Base-by-base conservation (phyloP, 352 stramenopile genomes). In the Globisporangium canariense region DNA sequence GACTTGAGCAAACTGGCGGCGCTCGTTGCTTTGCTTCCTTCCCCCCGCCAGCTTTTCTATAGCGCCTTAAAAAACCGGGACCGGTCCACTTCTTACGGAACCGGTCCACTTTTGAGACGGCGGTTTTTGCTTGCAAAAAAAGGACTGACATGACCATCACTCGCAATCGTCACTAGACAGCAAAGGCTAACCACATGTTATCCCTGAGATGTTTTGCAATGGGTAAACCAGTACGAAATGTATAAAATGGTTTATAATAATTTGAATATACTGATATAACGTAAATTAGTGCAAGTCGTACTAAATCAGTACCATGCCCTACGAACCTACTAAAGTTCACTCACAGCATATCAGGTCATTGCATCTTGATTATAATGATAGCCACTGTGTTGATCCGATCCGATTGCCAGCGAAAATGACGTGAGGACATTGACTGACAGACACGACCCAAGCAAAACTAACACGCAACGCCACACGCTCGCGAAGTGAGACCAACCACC, bases 1-100 rank as follows among this genome's bases (percentile, higher is more conserved):
- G 60, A 61, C 41, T 68, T 57, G 62, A 63, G 62, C 54, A 63
- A 68, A 68, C 54, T 63, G 54, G 62, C 30, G 47, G 55, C 54
- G 34, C 20, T 46, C n/a, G 18, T 45, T 18, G 54, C 30, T 51
- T 38, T 54, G 18, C 28, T 62, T 52, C 11, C 55, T 52, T 62
- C 56, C 56, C 60, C 36, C 60, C 49, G 28, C 34, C 34, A 55
- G 45, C 45, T 30, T 51, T 43, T 49, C 54, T 60, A 60, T 60
- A 50, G 36, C 54, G 36, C 36, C 54, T 13, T n/a, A 4, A 7
- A n/a, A 6, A 16, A 46, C 5, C 13, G 40, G 47, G 22, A 36
- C 11, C 49, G 49, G 49, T 55, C 14, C 49, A 3, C 3, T 30
- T 50, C 10, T 20, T 8, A 25, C 22, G 22, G 55, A 32, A 60